phyloP scores from a whole-genome alignment of 2,329 filamentous ascomycete species.

The Fusarium sp. region DNA sequence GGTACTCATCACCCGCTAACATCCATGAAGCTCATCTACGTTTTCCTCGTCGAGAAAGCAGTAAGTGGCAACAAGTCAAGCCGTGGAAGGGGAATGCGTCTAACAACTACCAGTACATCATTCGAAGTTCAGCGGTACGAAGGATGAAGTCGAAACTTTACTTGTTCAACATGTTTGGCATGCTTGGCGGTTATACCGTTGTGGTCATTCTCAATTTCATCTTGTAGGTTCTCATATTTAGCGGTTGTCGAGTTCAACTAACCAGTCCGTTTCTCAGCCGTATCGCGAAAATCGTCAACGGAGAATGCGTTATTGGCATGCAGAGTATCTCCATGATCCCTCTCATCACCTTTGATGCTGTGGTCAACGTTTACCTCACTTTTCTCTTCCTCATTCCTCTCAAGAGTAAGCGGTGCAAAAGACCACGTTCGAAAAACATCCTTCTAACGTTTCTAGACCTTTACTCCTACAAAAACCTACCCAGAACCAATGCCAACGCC shows the following conservation, averaged over 20 bases:
- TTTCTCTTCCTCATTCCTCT: conserved; percentile 68
- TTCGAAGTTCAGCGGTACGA: conserved; percentile 59
- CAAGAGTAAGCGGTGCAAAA: conserved; percentile 52
- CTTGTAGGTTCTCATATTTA: conserved; percentile 55
- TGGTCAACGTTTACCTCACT: conserved; percentile 70
- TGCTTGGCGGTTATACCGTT: conserved; percentile 56
- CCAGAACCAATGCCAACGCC: conserved; percentile 51
- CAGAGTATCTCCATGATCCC: conserved; percentile 65
- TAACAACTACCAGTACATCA: conserved; percentile 57
- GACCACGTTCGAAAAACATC: too few relatives aligned
- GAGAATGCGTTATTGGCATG: conserved; percentile 69
- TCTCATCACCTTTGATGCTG: conserved; percentile 66
- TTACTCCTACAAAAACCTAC: conserved; percentile 61
- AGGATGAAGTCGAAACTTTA: conserved; percentile 66
- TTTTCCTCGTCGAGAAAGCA: conserved; percentile 70
- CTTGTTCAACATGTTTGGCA: conserved; percentile 66
- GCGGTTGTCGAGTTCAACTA: conserved; percentile 1
- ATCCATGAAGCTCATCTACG: conserved; percentile 61
- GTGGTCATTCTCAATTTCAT: conserved; percentile 67
- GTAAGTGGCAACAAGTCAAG: conserved; percentile 49
- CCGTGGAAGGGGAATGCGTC: not conserved
- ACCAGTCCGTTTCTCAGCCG: conserved; percentile 51
- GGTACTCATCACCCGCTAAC: not conserved
- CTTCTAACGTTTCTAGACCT: conserved; percentile 51
- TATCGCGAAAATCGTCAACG: conserved; percentile 62